phyloP scores from a whole-genome alignment of 225 moss, liverwort and hornwort genomes.

The Marchantia polymorpha region DNA sequence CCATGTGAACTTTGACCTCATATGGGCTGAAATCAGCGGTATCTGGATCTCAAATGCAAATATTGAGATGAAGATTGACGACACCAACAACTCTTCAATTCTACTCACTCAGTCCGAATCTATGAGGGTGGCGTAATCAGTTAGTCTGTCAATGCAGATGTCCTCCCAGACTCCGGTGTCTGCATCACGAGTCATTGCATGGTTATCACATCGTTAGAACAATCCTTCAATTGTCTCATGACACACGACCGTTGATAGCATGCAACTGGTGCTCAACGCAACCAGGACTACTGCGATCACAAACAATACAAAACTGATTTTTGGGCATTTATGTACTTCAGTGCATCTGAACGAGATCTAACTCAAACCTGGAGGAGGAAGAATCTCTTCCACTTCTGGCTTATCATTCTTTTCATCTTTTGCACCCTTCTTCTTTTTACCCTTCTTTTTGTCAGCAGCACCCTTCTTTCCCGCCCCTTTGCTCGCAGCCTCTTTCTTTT shows the following conservation, averaged over 20 bases:
- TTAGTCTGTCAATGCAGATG: conserved; percentile 33
- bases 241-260: background rate
- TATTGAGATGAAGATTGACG: conserved; percentile 26
- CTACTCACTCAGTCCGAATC: conserved; percentile 34
- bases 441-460: conserved; percentile 11
- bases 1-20: background rate
- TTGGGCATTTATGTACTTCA: no score
- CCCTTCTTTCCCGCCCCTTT: conserved; percentile 3
- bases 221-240: background rate
- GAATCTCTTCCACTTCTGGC: conserved; percentile 9
- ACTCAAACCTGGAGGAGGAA: conserved; percentile 17
- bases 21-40: conserved; percentile 17
- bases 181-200: conserved; percentile 16
- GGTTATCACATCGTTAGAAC: background rate
- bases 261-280: background rate
- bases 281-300: background rate
- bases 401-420: conserved; percentile 11
- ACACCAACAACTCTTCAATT: background rate
- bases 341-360: no score
- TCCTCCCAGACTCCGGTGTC: conserved; percentile 45
- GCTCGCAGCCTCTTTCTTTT: background rate
- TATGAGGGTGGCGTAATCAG: conserved; percentile 26
- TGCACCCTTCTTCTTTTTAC: conserved; percentile 6
- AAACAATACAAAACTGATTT: no score
- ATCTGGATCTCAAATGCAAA: conserved; percentile 19